Evolutionary conservation across 2,329 filamentous ascomycete species (phyloP).

Genomic region (Clarireedia hainanense): DNA sequence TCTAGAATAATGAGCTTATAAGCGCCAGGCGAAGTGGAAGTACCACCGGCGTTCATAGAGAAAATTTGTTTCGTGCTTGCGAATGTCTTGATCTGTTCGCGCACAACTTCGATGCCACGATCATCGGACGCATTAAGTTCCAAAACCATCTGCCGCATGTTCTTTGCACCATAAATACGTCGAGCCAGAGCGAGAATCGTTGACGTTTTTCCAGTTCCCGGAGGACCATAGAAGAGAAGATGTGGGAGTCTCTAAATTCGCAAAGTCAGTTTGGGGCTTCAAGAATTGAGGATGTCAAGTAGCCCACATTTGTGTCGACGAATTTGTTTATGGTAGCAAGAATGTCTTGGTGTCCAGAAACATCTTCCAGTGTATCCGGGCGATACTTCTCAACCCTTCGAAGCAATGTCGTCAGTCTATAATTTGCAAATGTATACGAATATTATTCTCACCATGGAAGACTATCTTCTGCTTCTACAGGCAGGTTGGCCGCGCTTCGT

Average conservation of each 20-base stretch:
- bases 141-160: constrained; percentile 97
- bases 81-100: constrained; percentile 99
- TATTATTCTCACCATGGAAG: constrained; percentile 66
- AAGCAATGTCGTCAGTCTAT: constrained; percentile 15
- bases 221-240: constrained; percentile 91
- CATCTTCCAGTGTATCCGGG: constrained; percentile 79
- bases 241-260: constrained; percentile 68
- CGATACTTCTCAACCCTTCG: constrained; percentile 93
- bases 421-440: neutral
- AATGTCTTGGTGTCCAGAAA: constrained; percentile 95
- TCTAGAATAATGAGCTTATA: constrained; percentile 98
- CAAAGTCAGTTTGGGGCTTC: neutral
- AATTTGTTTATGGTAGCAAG: constrained; percentile 97
- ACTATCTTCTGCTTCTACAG: constrained; percentile 87
- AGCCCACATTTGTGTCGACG: constrained; percentile 71
- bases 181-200: constrained; percentile 90
- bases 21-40: constrained; percentile 49
- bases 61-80: constrained; percentile 98
- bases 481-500: constrained; percentile 83
- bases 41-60: constrained; percentile 42
- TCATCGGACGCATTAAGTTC: constrained; percentile 97
- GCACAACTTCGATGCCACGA: constrained; percentile 92
- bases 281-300: constrained; percentile 1
- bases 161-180: constrained; percentile 83
- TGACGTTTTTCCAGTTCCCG: constrained; percentile 95